Percentiles rank a stretch among this genome's conserved stretches.
Conservation (phyloP, 2,329 filamentous ascomycete genomes). For the Beauveria asiatica region DNA sequence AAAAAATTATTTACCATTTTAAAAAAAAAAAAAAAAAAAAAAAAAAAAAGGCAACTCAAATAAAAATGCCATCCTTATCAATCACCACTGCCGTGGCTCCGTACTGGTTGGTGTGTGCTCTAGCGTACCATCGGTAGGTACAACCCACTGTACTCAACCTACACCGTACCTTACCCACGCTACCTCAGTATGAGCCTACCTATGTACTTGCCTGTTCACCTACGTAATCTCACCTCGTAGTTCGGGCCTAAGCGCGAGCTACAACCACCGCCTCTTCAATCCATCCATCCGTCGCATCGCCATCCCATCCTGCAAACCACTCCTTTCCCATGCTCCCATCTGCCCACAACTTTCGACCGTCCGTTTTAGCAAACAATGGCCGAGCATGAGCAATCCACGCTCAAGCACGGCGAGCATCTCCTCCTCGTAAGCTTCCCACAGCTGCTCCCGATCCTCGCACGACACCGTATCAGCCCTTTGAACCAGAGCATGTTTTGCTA, state of each 20-base stretch:
- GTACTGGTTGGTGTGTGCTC: no score
- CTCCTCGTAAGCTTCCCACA: slow-evolving; percentile 38
- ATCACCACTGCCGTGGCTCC: no score
- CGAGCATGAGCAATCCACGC: slow-evolving; percentile 53
- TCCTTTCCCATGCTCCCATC: neutral
- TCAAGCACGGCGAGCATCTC: slow-evolving; percentile 68
- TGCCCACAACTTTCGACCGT: neutral
- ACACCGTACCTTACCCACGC: no score
- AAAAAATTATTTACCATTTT: no score
- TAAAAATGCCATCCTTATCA: no score
- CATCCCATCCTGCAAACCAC: neutral
- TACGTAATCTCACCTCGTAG: neutral
- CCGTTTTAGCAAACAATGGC: slow-evolving; percentile 35
- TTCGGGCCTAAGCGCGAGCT: neutral
- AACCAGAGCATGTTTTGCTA: neutral
- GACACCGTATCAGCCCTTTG: neutral
- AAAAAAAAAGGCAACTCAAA: no score
- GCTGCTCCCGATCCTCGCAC: neutral
- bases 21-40: no score
- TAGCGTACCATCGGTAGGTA: no score
- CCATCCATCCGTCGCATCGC: neutral
- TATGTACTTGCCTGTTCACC: neutral
- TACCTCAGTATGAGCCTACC: no score
- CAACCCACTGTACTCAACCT: no score
- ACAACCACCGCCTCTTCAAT: neutral